phyloP scores from a whole-genome alignment of 164 flowering plant genomes.

The Akebia trifoliata region DNA sequence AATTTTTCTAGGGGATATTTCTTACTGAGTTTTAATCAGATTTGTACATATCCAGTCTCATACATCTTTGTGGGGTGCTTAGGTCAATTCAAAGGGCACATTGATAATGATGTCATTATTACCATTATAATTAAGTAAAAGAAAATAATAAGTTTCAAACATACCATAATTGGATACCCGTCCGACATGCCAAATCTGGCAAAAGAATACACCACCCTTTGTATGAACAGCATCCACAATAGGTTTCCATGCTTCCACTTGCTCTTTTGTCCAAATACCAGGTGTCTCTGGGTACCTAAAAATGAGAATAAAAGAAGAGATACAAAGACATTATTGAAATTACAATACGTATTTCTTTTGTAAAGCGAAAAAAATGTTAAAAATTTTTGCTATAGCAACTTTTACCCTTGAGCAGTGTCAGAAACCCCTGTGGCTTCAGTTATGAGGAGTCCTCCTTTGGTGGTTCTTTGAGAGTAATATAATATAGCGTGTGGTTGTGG shows the following conservation, averaged over 20 bases:
- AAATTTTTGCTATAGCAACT: too few species aligned
- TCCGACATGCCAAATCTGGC: slow-evolving; percentile 52
- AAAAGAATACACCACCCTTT: slow-evolving; percentile 48
- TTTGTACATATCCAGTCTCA: too few species aligned
- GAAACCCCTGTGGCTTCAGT: slow-evolving; percentile 45
- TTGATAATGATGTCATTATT: too few species aligned
- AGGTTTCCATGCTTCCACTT: slow-evolving; percentile 58
- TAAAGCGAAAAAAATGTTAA: too few species aligned
- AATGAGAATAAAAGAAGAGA: too few species aligned
- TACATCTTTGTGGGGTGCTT: too few species aligned
- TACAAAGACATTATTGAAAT: too few species aligned
- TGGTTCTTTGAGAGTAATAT: slow-evolving; percentile 49
- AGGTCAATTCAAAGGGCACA: too few species aligned
- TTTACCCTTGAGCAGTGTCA: slow-evolving; percentile 43
- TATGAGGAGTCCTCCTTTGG: too few species aligned
- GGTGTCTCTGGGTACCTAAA: slow-evolving; percentile 36
- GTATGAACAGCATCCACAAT: slow-evolving; percentile 49
- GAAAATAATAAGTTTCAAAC: not conserved
- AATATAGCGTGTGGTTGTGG: slow-evolving; percentile 42
- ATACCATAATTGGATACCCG: slow-evolving; percentile 34
- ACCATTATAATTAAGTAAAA: not conserved
- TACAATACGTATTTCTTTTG: too few species aligned
- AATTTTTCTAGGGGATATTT: too few species aligned
- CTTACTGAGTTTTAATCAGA: too few species aligned
- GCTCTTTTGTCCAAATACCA: slow-evolving; percentile 53